Conservation (phyloP, 495 filamentous ascomycete genomes). For the Aspergillus olivimuriae region DNA sequence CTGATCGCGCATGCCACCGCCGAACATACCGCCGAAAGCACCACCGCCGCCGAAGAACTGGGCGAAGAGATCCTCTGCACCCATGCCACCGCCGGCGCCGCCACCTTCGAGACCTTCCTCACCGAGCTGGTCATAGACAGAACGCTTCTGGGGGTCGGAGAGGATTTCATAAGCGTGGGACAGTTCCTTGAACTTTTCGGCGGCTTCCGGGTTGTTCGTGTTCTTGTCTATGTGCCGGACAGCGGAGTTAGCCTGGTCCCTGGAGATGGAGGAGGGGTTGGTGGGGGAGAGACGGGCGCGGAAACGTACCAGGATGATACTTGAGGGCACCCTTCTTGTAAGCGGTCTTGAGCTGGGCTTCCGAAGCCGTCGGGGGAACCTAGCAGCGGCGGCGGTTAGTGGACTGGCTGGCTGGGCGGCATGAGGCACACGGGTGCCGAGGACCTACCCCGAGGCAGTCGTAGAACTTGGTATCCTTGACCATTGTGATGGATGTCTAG, state of each 20-base stretch:
- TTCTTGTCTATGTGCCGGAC: slow-evolving; percentile 72
- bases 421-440: background rate
- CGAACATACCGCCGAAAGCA: slow-evolving; percentile 76
- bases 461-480: slow-evolving; percentile 85
- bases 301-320: slow-evolving; percentile 76
- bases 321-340: slow-evolving; percentile 89
- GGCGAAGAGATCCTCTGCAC: slow-evolving; percentile 92
- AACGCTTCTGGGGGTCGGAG: slow-evolving; percentile 83
- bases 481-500: slow-evolving; percentile 55
- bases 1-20: slow-evolving; percentile 72
- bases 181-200: slow-evolving; percentile 97
- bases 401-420: background rate
- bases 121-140: slow-evolving; percentile 93
- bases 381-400: slow-evolving; percentile 31
- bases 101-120: slow-evolving; percentile 91
- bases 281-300: background rate
- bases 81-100: slow-evolving; percentile 79
- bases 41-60: slow-evolving; percentile 95
- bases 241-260: slow-evolving; percentile 3
- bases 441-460: slow-evolving; percentile 74
- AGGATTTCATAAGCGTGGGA: slow-evolving; percentile 93
- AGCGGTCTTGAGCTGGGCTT: slow-evolving; percentile 78
- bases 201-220: slow-evolving; percentile 82
- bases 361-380: slow-evolving; percentile 66
- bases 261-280: background rate